Evolutionary conservation across 2,329 filamentous ascomycete species (phyloP), one percentile per base, ranked within the genome.

Genomic region (Colletotrichum chrysophilum): DNA sequence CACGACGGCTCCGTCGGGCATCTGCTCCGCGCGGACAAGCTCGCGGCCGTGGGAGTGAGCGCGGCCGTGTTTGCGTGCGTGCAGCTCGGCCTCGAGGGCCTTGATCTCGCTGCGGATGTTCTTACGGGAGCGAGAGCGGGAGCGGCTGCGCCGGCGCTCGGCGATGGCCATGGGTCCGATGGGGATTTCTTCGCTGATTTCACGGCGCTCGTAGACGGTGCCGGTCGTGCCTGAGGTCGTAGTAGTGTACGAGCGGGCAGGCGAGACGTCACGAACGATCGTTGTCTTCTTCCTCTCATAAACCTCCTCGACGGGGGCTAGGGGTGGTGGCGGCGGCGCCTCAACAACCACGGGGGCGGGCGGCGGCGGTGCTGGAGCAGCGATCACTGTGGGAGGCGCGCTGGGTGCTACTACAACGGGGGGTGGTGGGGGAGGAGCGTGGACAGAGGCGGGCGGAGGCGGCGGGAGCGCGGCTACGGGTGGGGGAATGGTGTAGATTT

Each of bases 51-150:
- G 43, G 18, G 81, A 82, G 65, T 79, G 79, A 62, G 81, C 85
- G 71, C 84, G 82, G 18, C 81, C 82, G 65, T 79, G 79, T 65
- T 81, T 85, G 71, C 84, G 82, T 9, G 80, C 66, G 55, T 81
- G 79, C 79, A 87, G 80, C 83, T 95, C 93, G 7, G 89, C 89
- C 85, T 96, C 94, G 2, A 96, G 88, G 2, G 90, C 90, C 14
- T 90, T 90, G 74, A 96, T 95, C 81, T 97, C 94, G 36, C 92
- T 89, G 65, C 92, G 90, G 78, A 97, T 93, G 12, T 95, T 93
- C 21, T 91, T 89, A 79, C 86, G 80, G 80, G 85, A 82, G 76
- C 86, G 85, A 3, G 85, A 82, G 76, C 86, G 85, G 4, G 87
- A 88, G 2, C 84, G 83, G 7, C 85, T 87, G 24, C 82, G 87